Percentiles rank a stretch among this genome's conserved stretches.
phyloP scores from a whole-genome alignment of 2,329 filamentous ascomycete species.

The Botrytis sinoallii region DNA sequence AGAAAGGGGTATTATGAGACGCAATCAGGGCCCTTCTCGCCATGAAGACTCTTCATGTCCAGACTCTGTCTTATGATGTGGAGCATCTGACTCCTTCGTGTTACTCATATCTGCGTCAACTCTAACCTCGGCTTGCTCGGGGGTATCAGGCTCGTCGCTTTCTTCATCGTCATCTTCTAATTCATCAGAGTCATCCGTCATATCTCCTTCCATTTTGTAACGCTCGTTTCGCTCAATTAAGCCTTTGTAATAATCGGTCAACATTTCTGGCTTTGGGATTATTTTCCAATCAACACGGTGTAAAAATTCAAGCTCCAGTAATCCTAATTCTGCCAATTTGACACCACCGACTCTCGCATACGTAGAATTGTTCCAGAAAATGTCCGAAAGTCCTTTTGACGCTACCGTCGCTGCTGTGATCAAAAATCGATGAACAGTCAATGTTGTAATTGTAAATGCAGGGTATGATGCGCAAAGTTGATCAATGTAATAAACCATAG shows the following conservation, averaged over 20 bases:
- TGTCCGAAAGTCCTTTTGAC: conserved; percentile 91
- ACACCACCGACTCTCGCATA: conserved; percentile 94
- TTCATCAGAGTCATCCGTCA: conserved; percentile 20
- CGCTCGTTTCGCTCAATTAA: conserved; percentile 66
- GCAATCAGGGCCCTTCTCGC: neutral
- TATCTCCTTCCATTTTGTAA: conserved; percentile 46
- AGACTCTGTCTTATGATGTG: conserved; percentile 23
- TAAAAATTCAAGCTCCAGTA: conserved; percentile 90
- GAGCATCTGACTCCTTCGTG: conserved; percentile 35
- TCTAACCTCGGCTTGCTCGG: conserved; percentile 27
- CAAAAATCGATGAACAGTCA: conserved; percentile 95
- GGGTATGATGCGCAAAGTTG: conserved; percentile 87
- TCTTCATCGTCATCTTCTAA: conserved; percentile 25
- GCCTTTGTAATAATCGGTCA: conserved; percentile 90
- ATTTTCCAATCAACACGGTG: conserved; percentile 95
- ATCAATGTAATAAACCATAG: conserved; percentile 99
- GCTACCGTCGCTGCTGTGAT: conserved; percentile 95
- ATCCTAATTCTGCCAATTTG: conserved; percentile 80
- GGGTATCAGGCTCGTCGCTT: conserved; percentile 37
- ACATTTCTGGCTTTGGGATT: conserved; percentile 87
- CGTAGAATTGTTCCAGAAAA: conserved; percentile 97
- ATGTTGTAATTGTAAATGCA: conserved; percentile 91
- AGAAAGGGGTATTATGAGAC: conserved; percentile 13
- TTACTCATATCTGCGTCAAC: conserved; percentile 34
- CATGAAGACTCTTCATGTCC: neutral